A percentile compares a stretch with the other conserved stretches of the same genome.
These are phyloP conservation scores for Cytidiella melzeri DNA, from an alignment of 768 basidiomycete species.

Conservation along the genomic window DNA sequence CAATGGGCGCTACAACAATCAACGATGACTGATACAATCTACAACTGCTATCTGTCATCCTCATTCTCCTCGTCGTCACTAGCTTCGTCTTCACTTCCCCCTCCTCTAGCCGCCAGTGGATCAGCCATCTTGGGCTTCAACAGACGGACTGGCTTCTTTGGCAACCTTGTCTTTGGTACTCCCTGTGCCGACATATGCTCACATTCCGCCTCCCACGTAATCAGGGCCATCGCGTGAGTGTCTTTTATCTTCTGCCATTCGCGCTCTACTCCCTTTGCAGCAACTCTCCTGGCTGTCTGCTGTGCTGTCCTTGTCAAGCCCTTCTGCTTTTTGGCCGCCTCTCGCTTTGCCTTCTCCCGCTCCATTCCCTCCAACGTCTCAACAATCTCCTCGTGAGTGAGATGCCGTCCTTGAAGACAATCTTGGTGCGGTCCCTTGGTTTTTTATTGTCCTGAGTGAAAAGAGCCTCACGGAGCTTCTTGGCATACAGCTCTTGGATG, in stretches of 20 bases:
- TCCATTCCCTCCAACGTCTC: neutral
- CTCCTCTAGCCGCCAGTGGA: too few relatives aligned
- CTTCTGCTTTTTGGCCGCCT: neutral
- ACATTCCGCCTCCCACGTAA: neutral
- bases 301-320: neutral
- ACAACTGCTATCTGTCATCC: too few relatives aligned
- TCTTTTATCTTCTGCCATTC: neutral
- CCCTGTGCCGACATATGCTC: neutral
- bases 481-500: neutral
- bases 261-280: neutral
- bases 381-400: neutral
- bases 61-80: too few relatives aligned
- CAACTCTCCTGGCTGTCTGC: neutral
- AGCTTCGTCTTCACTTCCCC: too few relatives aligned
- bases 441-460: too few relatives aligned
- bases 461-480: neutral
- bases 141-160: neutral
- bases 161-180: neutral
- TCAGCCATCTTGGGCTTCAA: too few relatives aligned
- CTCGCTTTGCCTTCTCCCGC: neutral
- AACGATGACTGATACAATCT: too few relatives aligned
- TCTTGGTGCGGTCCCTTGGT: too few relatives aligned
- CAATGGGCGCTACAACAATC: too few relatives aligned
- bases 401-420: too few relatives aligned
- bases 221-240: neutral